Evolutionary conservation across 2,329 filamentous ascomycete genomes (phyloP).

Genomic region (Macroventuria anomochaeta): DNA sequence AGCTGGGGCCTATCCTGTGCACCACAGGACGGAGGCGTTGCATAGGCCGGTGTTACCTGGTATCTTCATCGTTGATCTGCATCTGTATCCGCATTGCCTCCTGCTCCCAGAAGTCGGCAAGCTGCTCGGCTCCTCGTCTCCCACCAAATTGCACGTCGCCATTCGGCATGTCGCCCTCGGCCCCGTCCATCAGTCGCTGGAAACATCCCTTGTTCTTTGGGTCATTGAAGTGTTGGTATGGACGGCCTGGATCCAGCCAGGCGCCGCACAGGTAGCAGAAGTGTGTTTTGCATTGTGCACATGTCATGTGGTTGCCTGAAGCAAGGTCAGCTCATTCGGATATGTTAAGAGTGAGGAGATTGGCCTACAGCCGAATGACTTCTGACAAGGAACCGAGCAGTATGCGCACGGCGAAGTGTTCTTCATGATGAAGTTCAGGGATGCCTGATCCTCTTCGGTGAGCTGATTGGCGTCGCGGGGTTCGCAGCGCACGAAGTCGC

Average conservation of each 20-base stretch:
- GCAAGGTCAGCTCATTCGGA: slow-evolving; percentile 48
- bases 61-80: slow-evolving; percentile 49
- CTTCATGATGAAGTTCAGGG: slow-evolving; percentile 78
- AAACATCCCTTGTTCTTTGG: slow-evolving; percentile 71
- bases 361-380: slow-evolving; percentile 77
- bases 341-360: slow-evolving; percentile 75
- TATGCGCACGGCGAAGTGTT: slow-evolving; percentile 91
- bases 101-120: slow-evolving; percentile 47
- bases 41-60: slow-evolving; percentile 6
- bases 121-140: slow-evolving; percentile 52
- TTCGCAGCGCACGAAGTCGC: slow-evolving; percentile 77
- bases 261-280: slow-evolving; percentile 93
- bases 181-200: slow-evolving; percentile 87
- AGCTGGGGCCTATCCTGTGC: not conserved
- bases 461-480: slow-evolving; percentile 72
- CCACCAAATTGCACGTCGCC: slow-evolving; percentile 53
- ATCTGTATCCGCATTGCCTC: slow-evolving; percentile 46
- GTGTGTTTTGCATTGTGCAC: slow-evolving; percentile 85
- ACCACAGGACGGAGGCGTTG: not conserved
- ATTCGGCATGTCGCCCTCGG: slow-evolving; percentile 72
- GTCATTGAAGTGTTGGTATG: slow-evolving; percentile 87
- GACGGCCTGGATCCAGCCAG: slow-evolving; percentile 83
- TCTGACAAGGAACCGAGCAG: slow-evolving; percentile 83
- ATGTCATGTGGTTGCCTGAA: slow-evolving; percentile 84
- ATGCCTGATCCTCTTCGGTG: slow-evolving; percentile 83